phyloP scores from a whole-genome alignment of 345 rosid genomes.

The Turnera subulata region DNA sequence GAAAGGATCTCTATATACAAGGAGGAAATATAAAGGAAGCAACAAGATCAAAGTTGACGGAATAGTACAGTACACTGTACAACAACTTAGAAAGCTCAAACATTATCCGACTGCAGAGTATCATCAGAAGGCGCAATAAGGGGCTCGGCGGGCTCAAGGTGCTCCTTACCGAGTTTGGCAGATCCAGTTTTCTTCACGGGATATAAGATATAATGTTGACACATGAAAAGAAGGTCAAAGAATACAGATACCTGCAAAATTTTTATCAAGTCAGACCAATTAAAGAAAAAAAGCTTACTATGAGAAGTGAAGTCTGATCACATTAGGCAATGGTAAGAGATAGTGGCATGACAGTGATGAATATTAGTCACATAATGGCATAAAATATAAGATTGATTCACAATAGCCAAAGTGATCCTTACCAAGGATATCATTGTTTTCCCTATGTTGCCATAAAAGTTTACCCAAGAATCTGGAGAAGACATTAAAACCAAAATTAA shows the following conservation, averaged over 20 bases:
- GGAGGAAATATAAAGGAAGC: too few relatives aligned
- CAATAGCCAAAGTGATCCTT: slow-evolving; percentile 12
- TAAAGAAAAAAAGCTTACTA: background rate
- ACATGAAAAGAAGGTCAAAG: slow-evolving; percentile 77
- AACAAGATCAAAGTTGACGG: too few relatives aligned
- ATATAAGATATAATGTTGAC: slow-evolving; percentile 72
- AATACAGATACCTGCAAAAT: slow-evolving; percentile 55
- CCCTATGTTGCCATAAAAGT: slow-evolving; percentile 87
- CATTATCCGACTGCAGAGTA: too few relatives aligned
- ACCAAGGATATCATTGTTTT: slow-evolving; percentile 79
- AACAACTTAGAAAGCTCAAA: too few relatives aligned
- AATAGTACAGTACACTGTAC: too few relatives aligned
- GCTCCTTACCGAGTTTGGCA: too few relatives aligned
- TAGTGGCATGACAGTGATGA: too few relatives aligned
- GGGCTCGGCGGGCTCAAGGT: background rate
- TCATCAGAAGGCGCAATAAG: too few relatives aligned
- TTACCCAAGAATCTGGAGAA: slow-evolving; percentile 78
- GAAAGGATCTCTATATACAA: too few relatives aligned
- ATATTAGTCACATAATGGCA: background rate
- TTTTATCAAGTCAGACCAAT: background rate
- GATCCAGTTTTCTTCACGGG: slow-evolving; percentile 19
- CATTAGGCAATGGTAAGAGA: too few relatives aligned
- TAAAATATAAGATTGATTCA: background rate
- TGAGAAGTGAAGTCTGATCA: too few relatives aligned
- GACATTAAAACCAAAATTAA: background rate